Conservation (phyloP, 2,329 filamentous ascomycete genomes). For the Cladosporium sp. region DNA sequence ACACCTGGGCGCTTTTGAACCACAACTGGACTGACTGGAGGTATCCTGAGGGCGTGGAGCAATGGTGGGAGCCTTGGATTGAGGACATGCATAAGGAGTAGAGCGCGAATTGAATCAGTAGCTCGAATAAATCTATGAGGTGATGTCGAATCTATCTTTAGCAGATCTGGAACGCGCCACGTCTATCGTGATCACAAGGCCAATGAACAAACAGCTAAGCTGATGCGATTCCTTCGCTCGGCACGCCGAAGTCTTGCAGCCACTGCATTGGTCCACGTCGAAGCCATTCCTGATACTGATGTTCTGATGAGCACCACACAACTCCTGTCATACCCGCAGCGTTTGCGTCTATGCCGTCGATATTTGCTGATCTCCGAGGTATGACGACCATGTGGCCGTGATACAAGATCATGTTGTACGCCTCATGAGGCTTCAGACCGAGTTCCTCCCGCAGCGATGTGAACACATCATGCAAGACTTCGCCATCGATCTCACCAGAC, state of each 20-base stretch:
- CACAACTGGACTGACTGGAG: slow-evolving; percentile 47
- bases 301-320: slow-evolving; percentile 20
- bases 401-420: slow-evolving; percentile 35
- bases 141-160: too few relatives aligned
- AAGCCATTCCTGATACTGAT: slow-evolving; percentile 17
- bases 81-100: slow-evolving; percentile 35
- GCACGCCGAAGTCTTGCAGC: slow-evolving; percentile 18
- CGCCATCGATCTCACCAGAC: slow-evolving; percentile 9
- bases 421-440: slow-evolving; percentile 16
- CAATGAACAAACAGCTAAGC: too few relatives aligned
- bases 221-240: background rate
- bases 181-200: too few relatives aligned
- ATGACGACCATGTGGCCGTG: slow-evolving; percentile 33
- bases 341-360: slow-evolving; percentile 29
- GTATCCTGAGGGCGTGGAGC: slow-evolving; percentile 42
- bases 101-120: too few relatives aligned
- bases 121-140: too few relatives aligned
- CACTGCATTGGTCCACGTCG: slow-evolving; percentile 16
- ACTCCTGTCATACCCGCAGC: slow-evolving; percentile 36
- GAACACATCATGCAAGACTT: slow-evolving; percentile 19
- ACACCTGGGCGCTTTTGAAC: slow-evolving; percentile 49
- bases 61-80: slow-evolving; percentile 51
- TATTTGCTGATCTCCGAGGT: slow-evolving; percentile 28
- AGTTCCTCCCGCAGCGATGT: slow-evolving; percentile 14
- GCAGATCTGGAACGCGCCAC: too few relatives aligned